A percentile compares a stretch with the other conserved stretches of the same genome.
These are phyloP conservation scores for Colletotrichum sp. DNA, from an alignment of 2,329 filamentous ascomycete genomes.

Conservation along the genomic window DNA sequence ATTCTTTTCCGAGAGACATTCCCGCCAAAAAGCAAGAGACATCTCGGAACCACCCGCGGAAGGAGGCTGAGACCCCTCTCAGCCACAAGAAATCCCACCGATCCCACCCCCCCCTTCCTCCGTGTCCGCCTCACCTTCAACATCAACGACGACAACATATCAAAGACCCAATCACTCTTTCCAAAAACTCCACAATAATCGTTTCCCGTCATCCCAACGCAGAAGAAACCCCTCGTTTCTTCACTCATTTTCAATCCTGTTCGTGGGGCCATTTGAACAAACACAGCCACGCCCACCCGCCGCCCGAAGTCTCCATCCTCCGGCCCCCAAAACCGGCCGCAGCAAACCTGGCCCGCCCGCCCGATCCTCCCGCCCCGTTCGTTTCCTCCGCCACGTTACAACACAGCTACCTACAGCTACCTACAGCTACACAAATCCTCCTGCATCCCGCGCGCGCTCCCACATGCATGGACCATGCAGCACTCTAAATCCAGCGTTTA, in stretches of 20 bases:
- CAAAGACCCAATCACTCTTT: not conserved
- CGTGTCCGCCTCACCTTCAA: not conserved
- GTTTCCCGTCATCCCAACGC: not conserved
- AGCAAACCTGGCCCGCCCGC: not conserved
- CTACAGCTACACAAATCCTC: not conserved
- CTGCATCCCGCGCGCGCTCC: not conserved
- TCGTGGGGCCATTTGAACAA: not conserved
- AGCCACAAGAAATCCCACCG: not conserved
- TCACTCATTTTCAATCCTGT: not conserved
- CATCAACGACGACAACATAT: not conserved
- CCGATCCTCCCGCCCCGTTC: not conserved
- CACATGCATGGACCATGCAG: not conserved
- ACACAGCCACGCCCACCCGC: not conserved
- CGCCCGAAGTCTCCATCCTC: not conserved
- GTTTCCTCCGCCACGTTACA: not conserved
- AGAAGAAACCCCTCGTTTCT: not conserved
- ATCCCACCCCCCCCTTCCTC: not conserved
- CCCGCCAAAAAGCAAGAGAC: not conserved
- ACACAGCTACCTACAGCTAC: not conserved
- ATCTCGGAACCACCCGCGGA: not conserved
- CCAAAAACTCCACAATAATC: not conserved
- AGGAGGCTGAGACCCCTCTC: not conserved
- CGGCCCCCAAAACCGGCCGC: constrained; percentile 1
- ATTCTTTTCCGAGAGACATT: not conserved
- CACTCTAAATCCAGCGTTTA: not conserved